A percentile compares a stretch with the other conserved stretches of the same genome.
Conservation (phyloP, 768 basidiomycete genomes). For the Russula virescens region DNA sequence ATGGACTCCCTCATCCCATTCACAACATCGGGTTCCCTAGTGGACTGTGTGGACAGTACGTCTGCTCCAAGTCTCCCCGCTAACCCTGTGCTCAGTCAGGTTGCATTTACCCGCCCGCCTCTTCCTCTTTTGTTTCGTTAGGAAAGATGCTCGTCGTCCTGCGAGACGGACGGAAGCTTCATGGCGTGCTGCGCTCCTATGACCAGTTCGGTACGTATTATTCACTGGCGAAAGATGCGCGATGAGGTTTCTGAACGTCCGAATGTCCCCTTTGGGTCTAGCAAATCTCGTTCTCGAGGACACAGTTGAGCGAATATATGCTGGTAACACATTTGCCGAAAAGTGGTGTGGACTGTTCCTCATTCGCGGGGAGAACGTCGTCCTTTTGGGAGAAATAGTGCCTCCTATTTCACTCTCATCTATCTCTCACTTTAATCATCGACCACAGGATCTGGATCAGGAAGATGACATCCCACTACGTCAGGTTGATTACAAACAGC, state of each 20-base stretch:
- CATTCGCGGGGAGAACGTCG: slow-evolving; percentile 97
- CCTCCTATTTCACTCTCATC: slow-evolving; percentile 10
- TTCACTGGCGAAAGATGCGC: not conserved
- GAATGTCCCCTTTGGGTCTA: slow-evolving; percentile 30
- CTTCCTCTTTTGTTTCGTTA: slow-evolving; percentile 31
- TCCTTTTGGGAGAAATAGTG: slow-evolving; percentile 93
- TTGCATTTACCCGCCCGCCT: slow-evolving; percentile 6
- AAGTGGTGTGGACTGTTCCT: slow-evolving; percentile 85
- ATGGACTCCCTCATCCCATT: slow-evolving; percentile 99
- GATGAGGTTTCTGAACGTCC: not conserved
- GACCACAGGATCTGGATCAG: slow-evolving; percentile 74
- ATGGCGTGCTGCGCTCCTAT: slow-evolving; percentile 94
- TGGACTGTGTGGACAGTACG: slow-evolving; percentile 99
- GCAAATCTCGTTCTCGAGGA: slow-evolving; percentile 97
- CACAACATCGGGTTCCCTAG: slow-evolving; percentile 96
- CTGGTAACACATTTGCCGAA: slow-evolving; percentile 83
- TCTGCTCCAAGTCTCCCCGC: slow-evolving; percentile 41
- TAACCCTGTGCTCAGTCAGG: slow-evolving; percentile 15
- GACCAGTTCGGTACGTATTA: slow-evolving; percentile 88
- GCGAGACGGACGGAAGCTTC: slow-evolving; percentile 92
- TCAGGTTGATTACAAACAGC: slow-evolving; percentile 63
- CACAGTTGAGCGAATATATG: slow-evolving; percentile 92
- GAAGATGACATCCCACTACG: slow-evolving; percentile 83
- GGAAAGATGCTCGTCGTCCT: slow-evolving; percentile 99
- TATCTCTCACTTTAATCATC: not conserved